These are phyloP conservation scores for Croton setiger DNA, from an alignment of 441 rosid genomes.

Conservation along the genomic window DNA sequence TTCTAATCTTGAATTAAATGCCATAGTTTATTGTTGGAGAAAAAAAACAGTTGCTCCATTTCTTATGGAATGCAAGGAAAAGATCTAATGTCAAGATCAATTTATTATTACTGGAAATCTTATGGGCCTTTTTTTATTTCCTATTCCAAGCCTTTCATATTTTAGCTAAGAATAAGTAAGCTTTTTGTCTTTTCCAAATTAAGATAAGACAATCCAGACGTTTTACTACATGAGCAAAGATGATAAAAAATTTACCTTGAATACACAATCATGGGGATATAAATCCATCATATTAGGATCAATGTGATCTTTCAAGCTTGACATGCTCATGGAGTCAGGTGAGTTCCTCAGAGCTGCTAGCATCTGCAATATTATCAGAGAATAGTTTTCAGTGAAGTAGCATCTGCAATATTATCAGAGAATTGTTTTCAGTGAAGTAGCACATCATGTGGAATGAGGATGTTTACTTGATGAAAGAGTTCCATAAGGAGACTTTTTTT, in stretches of 20 bases:
- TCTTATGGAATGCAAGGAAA: no score
- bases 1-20: no score
- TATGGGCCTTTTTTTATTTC: not conserved
- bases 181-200: no score
- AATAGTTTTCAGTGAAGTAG: slow-evolving; percentile 8
- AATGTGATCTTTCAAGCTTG: slow-evolving; percentile 65
- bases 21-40: no score
- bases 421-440: slow-evolving; percentile 1
- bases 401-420: slow-evolving; percentile 41
- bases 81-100: slow-evolving; percentile 1
- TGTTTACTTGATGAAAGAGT: not conserved
- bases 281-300: slow-evolving; percentile 85
- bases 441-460: not conserved
- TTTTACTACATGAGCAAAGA: not conserved
- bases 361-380: slow-evolving; percentile 51
- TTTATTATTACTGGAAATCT: not conserved
- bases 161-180: not conserved
- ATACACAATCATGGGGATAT: slow-evolving; percentile 89
- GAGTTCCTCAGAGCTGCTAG: slow-evolving; percentile 65
- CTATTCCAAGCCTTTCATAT: not conserved
- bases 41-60: no score
- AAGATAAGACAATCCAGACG: not conserved
- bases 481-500: not conserved
- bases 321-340: slow-evolving; percentile 69
- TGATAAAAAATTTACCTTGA: slow-evolving; percentile 55